phyloP scores from a whole-genome alignment of 2,329 filamentous ascomycete species.

The Colletotrichum agaves region DNA sequence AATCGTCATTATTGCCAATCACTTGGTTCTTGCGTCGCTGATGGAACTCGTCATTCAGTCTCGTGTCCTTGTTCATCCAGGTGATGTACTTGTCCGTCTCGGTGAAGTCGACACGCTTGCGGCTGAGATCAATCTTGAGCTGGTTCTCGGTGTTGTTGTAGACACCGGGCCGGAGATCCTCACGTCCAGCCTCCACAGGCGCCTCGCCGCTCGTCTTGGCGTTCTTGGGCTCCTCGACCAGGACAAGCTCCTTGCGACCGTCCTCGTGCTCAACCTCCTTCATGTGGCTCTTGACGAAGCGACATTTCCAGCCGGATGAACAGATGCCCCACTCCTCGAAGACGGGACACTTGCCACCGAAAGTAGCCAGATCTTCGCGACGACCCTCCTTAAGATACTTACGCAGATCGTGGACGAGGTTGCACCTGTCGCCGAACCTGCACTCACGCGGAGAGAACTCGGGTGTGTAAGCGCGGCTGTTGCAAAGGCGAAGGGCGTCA shows the following conservation, averaged over 20 bases:
- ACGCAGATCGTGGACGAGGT: slow-evolving; percentile 83
- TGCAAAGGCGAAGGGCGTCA: slow-evolving; percentile 82
- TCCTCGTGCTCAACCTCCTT: slow-evolving; percentile 81
- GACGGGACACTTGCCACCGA: slow-evolving; percentile 83
- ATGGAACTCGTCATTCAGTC: slow-evolving; percentile 50
- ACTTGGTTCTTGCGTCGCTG: slow-evolving; percentile 55
- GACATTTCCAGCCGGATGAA: slow-evolving; percentile 90
- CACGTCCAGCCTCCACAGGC: slow-evolving; percentile 51
- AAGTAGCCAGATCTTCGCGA: slow-evolving; percentile 79
- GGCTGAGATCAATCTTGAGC: slow-evolving; percentile 79
- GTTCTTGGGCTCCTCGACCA: slow-evolving; percentile 63
- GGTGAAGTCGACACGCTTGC: slow-evolving; percentile 75
- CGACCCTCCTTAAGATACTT: slow-evolving; percentile 87
- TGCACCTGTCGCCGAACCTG: slow-evolving; percentile 82
- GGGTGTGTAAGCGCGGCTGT: slow-evolving; percentile 73
- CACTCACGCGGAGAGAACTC: slow-evolving; percentile 88
- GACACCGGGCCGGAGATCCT: slow-evolving; percentile 70
- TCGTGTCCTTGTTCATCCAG: slow-evolving; percentile 77
- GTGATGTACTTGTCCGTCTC: slow-evolving; percentile 80
- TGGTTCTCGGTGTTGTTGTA: slow-evolving; percentile 78
- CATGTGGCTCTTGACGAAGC: slow-evolving; percentile 89
- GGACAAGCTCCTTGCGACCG: slow-evolving; percentile 82
- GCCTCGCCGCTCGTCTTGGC: slow-evolving; percentile 49
- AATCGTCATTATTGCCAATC: slow-evolving; percentile 68
- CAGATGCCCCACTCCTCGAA: slow-evolving; percentile 82